phyloP scores from a whole-genome alignment of 257 asterid species.

The Solanum dulcamara region DNA sequence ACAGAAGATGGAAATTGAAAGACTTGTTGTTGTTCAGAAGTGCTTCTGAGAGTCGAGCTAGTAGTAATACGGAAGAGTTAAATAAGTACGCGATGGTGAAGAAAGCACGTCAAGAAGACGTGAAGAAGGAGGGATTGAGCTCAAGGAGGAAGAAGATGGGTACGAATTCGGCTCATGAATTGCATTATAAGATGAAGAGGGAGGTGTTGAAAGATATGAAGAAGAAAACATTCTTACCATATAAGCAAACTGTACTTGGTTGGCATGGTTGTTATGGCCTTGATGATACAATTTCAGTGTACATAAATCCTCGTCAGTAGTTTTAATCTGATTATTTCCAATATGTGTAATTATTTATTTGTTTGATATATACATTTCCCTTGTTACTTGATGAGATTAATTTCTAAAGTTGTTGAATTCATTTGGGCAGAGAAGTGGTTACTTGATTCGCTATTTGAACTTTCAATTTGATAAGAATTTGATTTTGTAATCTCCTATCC shows the following conservation, averaged over 20 bases:
- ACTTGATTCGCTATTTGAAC: too few relatives aligned
- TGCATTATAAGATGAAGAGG: constrained; percentile 65
- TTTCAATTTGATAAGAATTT: too few relatives aligned
- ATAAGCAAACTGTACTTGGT: constrained; percentile 57
- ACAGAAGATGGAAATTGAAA: constrained; percentile 69
- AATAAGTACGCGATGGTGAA: constrained; percentile 26
- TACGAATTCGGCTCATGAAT: constrained; percentile 52
- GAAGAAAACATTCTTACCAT: constrained; percentile 71
- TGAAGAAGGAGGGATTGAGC: constrained; percentile 42
- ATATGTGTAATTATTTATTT: not conserved
- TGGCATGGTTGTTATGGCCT: constrained; percentile 81
- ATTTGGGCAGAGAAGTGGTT: not conserved
- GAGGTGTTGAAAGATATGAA: constrained; percentile 64
- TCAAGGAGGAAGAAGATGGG: constrained; percentile 33
- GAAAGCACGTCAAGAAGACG: constrained; percentile 4
- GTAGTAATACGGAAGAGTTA: constrained; percentile 21
- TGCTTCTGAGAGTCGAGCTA: constrained; percentile 72
- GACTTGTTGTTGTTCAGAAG: constrained; percentile 78
- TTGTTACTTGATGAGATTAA: not conserved
- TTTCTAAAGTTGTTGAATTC: not conserved
- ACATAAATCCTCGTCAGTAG: not conserved
- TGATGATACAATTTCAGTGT: constrained; percentile 18
- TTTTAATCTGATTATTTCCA: not conserved
- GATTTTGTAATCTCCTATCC: too few relatives aligned
- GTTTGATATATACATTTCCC: not conserved